Base-by-base conservation (phyloP, 345 rosid species). In the Brassica incana region DNA sequence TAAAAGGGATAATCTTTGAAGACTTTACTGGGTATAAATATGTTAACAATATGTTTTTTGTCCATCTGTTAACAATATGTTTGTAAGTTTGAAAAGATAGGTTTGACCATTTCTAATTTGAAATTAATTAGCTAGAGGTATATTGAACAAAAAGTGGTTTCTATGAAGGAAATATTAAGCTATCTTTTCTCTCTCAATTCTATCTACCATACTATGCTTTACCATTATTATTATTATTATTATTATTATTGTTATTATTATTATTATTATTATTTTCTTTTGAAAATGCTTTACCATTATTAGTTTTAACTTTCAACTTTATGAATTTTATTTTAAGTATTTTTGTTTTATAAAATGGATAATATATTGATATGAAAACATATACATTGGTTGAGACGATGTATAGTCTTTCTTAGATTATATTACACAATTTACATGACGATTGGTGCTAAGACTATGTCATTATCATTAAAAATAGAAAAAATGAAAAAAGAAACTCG, bases 101-200 rank as follows among this genome's bases (percentile, higher is more conserved):
- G 83, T 80, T 76, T 80, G 80, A 80, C 73, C 56, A 71, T 54
- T 74, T 69, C 77, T 23, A 75, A 65, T 68, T 70, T 38, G 43
- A 69, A 69, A 35, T 61, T 52, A 52, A 15, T 15, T 52, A 61
- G 33, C 25, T 58, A 40, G 32, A 68, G 67, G 43, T 23, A 52
- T 48, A 74, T 35, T 7, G 27, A 60, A 64, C 73, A 65, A 80
- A 69, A 76, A 56, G 67, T 80, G 77, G 73, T 76, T 81, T 71
- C 73, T 65, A 20, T 23, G 59, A 76, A 76, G 65, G 84, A 71
- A 71, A 72, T 74, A 81, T 76, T 71, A 65, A 43, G 43, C 73
- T 29, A 65, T 76, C 3, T 36, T 5, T 50, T 29, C 5, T 56
- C 62, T 18, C 62, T 56, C 8, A 16, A 4, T 16, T 8, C 25